Percentiles rank a stretch among this genome's conserved stretches.
phyloP scores from a whole-genome alignment of 371 early-diverging fungal genomes.

The Amoeboaphelidium protococcarum region DNA sequence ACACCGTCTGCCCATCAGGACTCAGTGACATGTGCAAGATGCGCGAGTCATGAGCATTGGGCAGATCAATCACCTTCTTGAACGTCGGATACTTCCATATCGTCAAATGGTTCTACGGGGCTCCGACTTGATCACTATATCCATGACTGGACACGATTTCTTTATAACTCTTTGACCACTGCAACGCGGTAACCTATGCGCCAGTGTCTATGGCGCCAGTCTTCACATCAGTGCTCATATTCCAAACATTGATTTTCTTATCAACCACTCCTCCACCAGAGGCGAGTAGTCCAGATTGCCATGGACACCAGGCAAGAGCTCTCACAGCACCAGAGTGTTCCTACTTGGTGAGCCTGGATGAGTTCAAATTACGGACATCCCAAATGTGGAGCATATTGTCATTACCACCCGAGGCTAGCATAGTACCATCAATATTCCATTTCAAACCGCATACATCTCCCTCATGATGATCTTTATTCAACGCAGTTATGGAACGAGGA shows the following conservation, averaged over 20 bases:
- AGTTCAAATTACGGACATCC: constrained; percentile 45
- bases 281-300: constrained; percentile 67
- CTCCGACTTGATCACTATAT: too few species aligned
- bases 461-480: constrained; percentile 35
- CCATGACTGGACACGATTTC: constrained; percentile 91
- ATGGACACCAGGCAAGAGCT: constrained; percentile 96
- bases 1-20: constrained; percentile 78
- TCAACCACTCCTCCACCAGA: constrained; percentile 92
- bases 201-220: constrained; percentile 31
- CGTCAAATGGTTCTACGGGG: constrained; percentile 55
- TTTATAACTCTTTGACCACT: constrained; percentile 70
- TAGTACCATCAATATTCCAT: constrained; percentile 62
- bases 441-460: constrained; percentile 79
- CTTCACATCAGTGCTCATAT: constrained; percentile 48
- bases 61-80: constrained; percentile 41
- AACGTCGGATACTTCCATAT: constrained; percentile 74
- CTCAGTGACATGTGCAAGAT: constrained; percentile 68
- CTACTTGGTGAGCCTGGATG: too few species aligned
- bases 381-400: constrained; percentile 86
- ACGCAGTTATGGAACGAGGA: constrained; percentile 35
- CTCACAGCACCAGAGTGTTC: too few species aligned
- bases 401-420: constrained; percentile 92
- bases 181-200: constrained; percentile 80
- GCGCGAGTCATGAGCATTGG: constrained; percentile 66
- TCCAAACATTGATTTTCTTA: constrained; percentile 83